These are phyloP conservation scores for Sporobolus alterniflorus DNA, from an alignment of 202 grass and related monocot species.

Conservation along the genomic window DNA sequence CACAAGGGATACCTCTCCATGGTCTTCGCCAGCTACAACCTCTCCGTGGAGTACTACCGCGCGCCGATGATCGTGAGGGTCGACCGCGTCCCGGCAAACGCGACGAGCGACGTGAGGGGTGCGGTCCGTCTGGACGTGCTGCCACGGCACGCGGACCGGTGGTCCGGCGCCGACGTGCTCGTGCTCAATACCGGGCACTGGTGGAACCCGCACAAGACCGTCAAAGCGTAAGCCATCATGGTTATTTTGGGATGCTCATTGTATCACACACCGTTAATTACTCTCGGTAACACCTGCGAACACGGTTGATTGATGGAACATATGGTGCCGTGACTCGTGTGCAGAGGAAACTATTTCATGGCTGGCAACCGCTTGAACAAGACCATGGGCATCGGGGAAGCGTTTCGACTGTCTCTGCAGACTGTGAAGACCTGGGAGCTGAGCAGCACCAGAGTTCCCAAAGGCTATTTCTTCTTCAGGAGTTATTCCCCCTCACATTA, in stretches of 20 bases:
- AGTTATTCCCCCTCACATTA: constrained; percentile 74
- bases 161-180: constrained; percentile 70
- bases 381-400: constrained; percentile 67
- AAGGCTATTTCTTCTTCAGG: constrained; percentile 59
- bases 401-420: constrained; percentile 54
- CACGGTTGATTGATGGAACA: neutral
- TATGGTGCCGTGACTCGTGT: neutral
- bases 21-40: constrained; percentile 75
- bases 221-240: constrained; percentile 43
- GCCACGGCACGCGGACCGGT: constrained; percentile 48
- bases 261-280: too few species aligned
- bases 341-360: constrained; percentile 88
- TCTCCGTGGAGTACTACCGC: constrained; percentile 91
- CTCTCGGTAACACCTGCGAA: neutral
- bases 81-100: constrained; percentile 42
- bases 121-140: constrained; percentile 65
- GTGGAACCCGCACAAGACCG: constrained; percentile 84
- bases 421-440: constrained; percentile 59
- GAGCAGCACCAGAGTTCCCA: neutral
- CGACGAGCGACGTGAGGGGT: constrained; percentile 1
- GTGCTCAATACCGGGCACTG: constrained; percentile 89
- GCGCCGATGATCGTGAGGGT: constrained; percentile 69
- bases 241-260: neutral
- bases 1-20: constrained; percentile 91
- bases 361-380: constrained; percentile 48